Conservation (phyloP, 371 early-diverging fungal genomes). For the Lichtheimia corymbifera region DNA sequence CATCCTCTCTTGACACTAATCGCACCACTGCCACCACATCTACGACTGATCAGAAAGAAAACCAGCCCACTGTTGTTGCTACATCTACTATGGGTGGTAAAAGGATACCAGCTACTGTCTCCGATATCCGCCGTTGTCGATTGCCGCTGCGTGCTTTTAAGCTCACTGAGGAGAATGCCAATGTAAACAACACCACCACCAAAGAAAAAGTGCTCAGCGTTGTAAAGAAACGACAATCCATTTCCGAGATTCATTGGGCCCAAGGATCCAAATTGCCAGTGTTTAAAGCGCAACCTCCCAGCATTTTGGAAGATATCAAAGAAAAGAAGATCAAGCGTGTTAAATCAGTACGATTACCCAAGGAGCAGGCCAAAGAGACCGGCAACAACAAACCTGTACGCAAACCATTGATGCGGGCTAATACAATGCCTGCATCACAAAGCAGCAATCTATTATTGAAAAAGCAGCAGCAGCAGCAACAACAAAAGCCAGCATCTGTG, state of each 20-base stretch:
- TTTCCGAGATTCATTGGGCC: constrained; percentile 34
- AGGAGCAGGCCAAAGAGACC: not conserved
- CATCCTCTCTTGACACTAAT: too few relatives aligned
- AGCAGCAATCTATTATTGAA: constrained; percentile 4
- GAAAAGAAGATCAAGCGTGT: constrained; percentile 11
- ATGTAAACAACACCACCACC: constrained; percentile 21
- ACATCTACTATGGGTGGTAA: not conserved
- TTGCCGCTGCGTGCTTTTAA: constrained; percentile 42
- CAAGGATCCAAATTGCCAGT: constrained; percentile 48
- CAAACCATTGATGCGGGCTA: constrained; percentile 21
- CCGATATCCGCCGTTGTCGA: constrained; percentile 29
- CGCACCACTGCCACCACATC: too few relatives aligned
- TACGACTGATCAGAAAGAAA: too few relatives aligned
- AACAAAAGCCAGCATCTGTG: too few relatives aligned
- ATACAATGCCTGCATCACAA: constrained; percentile 24
- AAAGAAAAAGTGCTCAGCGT: constrained; percentile 38
- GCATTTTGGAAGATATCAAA: not conserved
- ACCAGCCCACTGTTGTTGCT: too few relatives aligned
- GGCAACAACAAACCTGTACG: not conserved
- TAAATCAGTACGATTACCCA: constrained; percentile 14
- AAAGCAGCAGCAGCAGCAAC: not conserved
- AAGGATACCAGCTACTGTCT: not conserved
- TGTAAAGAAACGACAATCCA: constrained; percentile 35
- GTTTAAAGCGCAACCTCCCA: constrained; percentile 22
- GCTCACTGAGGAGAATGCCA: constrained; percentile 25